Evolutionary conservation across 2,329 filamentous ascomycete species (phyloP).

Genomic region (Talaromyces funiculosus): DNA sequence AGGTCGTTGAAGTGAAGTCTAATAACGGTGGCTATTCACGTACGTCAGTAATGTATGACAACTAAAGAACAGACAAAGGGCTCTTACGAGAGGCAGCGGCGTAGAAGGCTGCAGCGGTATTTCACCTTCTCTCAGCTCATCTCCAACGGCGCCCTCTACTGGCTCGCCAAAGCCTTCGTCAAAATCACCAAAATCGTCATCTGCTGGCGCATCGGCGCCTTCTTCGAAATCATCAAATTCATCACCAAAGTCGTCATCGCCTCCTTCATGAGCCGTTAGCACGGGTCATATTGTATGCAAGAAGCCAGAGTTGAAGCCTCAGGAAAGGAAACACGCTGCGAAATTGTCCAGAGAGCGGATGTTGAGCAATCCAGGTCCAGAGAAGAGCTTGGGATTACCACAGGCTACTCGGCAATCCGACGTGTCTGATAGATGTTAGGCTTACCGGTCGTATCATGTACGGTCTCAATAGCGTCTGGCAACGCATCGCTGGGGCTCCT

Average conservation of each 20-base stretch:
- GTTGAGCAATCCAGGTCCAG: conserved; percentile 35
- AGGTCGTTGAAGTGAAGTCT: conserved; percentile 52
- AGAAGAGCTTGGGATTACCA: conserved; percentile 6
- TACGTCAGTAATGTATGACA: background rate
- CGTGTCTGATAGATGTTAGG: conserved; percentile 24
- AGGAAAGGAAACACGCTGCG: conserved; percentile 19
- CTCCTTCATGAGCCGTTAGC: conserved; percentile 42
- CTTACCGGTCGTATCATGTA: conserved; percentile 54
- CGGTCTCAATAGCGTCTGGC: conserved; percentile 39
- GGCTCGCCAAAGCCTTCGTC: conserved; percentile 59
- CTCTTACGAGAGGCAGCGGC: conserved; percentile 43
- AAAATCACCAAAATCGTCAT: conserved; percentile 60
- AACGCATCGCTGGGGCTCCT: conserved; percentile 38
- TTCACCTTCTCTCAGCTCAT: background rate
- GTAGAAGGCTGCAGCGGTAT: conserved; percentile 23
- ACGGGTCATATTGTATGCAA: conserved; percentile 16
- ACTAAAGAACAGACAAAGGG: conserved; percentile 12
- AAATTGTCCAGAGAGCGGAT: conserved; percentile 39
- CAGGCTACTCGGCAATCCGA: conserved; percentile 27
- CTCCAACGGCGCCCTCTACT: conserved; percentile 23
- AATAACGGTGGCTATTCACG: conserved; percentile 32
- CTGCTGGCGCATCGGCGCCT: conserved; percentile 44
- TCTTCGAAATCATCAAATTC: conserved; percentile 51
- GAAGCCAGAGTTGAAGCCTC: conserved; percentile 1
- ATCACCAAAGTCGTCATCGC: conserved; percentile 58